Percentiles rank a stretch among this genome's conserved stretches.
Conservation (phyloP, 2,329 filamentous ascomycete species). For the Aspergillus arachidicola region DNA sequence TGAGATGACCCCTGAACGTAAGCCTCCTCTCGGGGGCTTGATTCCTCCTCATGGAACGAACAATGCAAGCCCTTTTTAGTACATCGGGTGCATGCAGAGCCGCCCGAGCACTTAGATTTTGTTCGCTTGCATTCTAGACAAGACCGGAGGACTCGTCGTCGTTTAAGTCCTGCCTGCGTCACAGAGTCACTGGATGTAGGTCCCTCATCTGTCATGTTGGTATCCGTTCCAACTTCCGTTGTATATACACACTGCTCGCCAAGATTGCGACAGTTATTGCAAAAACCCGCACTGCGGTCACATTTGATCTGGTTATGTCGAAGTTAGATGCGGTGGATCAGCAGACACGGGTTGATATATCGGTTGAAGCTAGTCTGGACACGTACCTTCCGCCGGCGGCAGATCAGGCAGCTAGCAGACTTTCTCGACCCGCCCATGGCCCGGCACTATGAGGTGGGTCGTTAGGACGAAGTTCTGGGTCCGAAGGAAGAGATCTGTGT, state of each 20-base stretch:
- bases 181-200: background rate
- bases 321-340: background rate
- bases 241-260: background rate
- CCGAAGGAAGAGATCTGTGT: background rate
- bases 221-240: background rate
- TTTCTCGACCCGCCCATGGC: background rate
- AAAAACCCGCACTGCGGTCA: background rate
- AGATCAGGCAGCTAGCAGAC: background rate
- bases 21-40: background rate
- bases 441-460: background rate
- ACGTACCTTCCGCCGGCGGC: background rate
- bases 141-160: slow-evolving; percentile 5
- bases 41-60: background rate
- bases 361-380: background rate
- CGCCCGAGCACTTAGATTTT: slow-evolving; percentile 6
- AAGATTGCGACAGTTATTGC: background rate
- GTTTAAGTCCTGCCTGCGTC: slow-evolving; percentile 2
- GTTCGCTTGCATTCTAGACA: slow-evolving; percentile 7
- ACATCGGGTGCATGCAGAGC: background rate
- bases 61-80: background rate
- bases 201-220: background rate
- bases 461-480: background rate
- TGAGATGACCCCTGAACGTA: background rate
- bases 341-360: background rate
- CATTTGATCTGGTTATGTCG: background rate